These are phyloP conservation scores for Chenopodium album DNA, from an alignment of 148 eudicot genomes.

Conservation along the genomic window DNA sequence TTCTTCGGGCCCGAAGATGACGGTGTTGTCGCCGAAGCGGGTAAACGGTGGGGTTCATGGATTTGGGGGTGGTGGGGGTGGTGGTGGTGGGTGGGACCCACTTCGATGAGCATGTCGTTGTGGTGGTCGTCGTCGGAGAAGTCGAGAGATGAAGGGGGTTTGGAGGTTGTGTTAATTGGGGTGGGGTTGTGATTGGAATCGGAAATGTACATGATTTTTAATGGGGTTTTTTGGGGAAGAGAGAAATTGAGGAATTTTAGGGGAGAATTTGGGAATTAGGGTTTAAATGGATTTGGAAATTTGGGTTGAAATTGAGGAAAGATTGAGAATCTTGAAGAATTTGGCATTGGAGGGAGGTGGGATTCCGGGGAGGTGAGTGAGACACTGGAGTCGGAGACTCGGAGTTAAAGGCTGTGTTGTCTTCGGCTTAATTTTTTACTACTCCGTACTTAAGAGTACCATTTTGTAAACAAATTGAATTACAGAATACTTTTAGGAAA, in stretches of 20 bases:
- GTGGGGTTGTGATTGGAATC: slow-evolving; percentile 29
- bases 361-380: too few relatives aligned
- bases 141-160: slow-evolving; percentile 28
- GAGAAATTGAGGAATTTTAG: background rate
- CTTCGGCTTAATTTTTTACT: too few relatives aligned
- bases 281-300: background rate
- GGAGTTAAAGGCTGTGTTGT: too few relatives aligned
- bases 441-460: too few relatives aligned
- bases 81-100: slow-evolving; percentile 30
- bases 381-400: too few relatives aligned
- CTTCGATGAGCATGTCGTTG: slow-evolving; percentile 52
- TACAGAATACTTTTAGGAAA: too few relatives aligned
- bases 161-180: slow-evolving; percentile 9
- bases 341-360: background rate
- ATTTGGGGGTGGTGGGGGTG: slow-evolving; percentile 29
- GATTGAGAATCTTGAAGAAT: background rate
- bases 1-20: slow-evolving; percentile 43
- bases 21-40: background rate
- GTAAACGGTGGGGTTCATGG: slow-evolving; percentile 7
- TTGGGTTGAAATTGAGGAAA: background rate
- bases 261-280: background rate
- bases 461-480: too few relatives aligned
- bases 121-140: slow-evolving; percentile 32
- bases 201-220: slow-evolving; percentile 36
- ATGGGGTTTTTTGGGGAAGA: background rate